Percentiles rank a stretch among this genome's conserved stretches.
These are phyloP conservation scores for Fusarium anthophilum DNA, from an alignment of 2,329 filamentous ascomycete genomes.

Conservation along the genomic window DNA sequence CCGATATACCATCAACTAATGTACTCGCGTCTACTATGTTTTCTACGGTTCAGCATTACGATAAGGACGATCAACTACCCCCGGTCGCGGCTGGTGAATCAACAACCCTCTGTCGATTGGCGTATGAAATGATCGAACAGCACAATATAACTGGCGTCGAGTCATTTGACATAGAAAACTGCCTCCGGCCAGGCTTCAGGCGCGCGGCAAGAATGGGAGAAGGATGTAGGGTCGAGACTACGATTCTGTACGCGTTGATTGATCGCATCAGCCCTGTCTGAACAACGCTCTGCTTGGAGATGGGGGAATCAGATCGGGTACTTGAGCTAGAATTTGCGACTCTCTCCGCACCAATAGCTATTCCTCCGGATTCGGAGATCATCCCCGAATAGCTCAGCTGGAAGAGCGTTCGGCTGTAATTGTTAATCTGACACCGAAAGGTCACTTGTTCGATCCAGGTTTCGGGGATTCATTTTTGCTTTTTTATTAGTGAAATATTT, in stretches of 20 bases:
- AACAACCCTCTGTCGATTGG: conserved; percentile 10
- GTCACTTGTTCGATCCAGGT: conserved; percentile 1
- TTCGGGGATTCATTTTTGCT: not conserved
- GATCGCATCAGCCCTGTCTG: conserved; percentile 2
- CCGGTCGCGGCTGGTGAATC: not conserved
- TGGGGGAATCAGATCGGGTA: accelerated
- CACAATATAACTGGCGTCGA: conserved; percentile 4
- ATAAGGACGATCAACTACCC: not conserved
- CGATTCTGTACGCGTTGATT: conserved; percentile 15
- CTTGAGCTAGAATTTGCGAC: accelerated
- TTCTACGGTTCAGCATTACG: not conserved
- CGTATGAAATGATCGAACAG: conserved; percentile 12
- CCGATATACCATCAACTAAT: accelerated
- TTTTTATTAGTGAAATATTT: accelerated
- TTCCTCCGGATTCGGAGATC: not conserved
- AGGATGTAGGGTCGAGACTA: conserved; percentile 20
- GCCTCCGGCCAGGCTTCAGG: conserved; percentile 14
- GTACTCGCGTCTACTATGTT: accelerated
- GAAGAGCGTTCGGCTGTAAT: conserved; percentile 1
- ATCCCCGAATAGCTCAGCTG: conserved; percentile 1
- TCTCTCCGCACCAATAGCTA: not conserved
- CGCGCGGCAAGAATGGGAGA: not conserved
- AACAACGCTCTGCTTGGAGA: not conserved
- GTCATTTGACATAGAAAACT: not conserved
- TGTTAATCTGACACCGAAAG: not conserved